Evolutionary conservation across 768 basidiomycete genomes (phyloP), one percentile per base, ranked within the genome.

Genomic region (Pisolithus microcarpus): DNA sequence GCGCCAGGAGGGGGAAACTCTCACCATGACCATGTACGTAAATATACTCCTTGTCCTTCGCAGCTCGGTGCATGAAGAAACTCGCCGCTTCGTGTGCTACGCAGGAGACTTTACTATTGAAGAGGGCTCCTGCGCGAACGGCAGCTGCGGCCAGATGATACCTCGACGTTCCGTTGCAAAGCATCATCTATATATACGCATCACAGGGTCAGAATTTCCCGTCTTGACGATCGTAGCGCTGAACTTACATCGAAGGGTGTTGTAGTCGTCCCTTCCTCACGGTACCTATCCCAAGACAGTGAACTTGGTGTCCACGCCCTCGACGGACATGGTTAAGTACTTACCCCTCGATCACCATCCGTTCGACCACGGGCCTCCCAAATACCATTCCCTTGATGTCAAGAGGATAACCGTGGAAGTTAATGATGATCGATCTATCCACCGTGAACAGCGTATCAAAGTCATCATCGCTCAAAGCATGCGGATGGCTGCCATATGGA

Each of bases 331-430:
- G 7, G 51, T 48, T 36, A 7, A 50, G 49, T 34, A 15, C 66
- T 46, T 36, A 73, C 54, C 85, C 84, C 38, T 72, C 73, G 34
- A 86, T 78, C 0, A 72, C 64, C n/a, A 84, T 68, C 46, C 82
- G 67, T 4, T 74, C 73, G 72, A 62, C 26, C 65, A 66, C 50
- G 13, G 73, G 74, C 7, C 84, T 71, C 3, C 81, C 84, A 37
- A 77, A 81, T 37, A 89, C 59, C 54, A 86, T 61, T 11, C 85
- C 84, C 58, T 79, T 76, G 47, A 90, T 67, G 63, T 89, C 84
- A 48, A 83, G 77, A 0, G 87, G 81, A 60, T 84, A 91, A 6
- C 87, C 84, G 65, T 92, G 90, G 69, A 87, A 92, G 69, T 91
- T 91, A 71, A 91, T 79, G 61, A 89, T 78, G 38, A 93, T 70